phyloP scores from a whole-genome alignment of 805 yeast genomes.

The Lachancea sp. region DNA sequence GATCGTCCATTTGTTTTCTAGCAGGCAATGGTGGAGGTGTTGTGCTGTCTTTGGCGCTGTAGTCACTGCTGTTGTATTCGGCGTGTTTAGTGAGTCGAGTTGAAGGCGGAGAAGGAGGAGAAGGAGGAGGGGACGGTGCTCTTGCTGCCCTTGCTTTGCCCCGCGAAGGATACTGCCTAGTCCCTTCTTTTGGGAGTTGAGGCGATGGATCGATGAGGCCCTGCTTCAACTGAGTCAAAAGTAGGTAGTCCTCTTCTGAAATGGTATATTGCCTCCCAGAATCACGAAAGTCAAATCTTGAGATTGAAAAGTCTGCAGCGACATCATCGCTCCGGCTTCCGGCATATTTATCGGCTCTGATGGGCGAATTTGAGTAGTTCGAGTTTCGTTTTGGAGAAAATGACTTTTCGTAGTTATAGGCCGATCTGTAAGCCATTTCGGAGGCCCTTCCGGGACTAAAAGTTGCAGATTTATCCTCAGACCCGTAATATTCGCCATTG shows the following conservation, averaged over 20 bases:
- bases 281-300: not conserved
- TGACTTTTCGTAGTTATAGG: constrained; percentile 29
- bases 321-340: not conserved
- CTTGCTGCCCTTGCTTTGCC: constrained; percentile 19
- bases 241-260: constrained; percentile 27
- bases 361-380: not conserved
- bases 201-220: not conserved
- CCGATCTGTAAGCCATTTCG: constrained; percentile 23
- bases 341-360: not conserved
- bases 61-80: not conserved
- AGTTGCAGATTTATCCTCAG: not conserved
- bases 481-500: constrained; percentile 11
- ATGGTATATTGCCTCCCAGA: constrained; percentile 12
- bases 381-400: constrained; percentile 22
- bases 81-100: not conserved
- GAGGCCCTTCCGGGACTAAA: constrained; percentile 7
- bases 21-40: constrained; percentile 13
- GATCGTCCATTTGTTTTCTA: not conserved
- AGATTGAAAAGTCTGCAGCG: not conserved
- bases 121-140: not conserved
- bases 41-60: not conserved
- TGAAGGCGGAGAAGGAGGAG: not conserved
- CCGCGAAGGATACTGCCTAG: constrained; percentile 18
- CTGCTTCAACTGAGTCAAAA: constrained; percentile 20
- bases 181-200: not conserved